Evolutionary conservation across 345 rosid genomes (phyloP).

Genomic region (Draba incana): DNA sequence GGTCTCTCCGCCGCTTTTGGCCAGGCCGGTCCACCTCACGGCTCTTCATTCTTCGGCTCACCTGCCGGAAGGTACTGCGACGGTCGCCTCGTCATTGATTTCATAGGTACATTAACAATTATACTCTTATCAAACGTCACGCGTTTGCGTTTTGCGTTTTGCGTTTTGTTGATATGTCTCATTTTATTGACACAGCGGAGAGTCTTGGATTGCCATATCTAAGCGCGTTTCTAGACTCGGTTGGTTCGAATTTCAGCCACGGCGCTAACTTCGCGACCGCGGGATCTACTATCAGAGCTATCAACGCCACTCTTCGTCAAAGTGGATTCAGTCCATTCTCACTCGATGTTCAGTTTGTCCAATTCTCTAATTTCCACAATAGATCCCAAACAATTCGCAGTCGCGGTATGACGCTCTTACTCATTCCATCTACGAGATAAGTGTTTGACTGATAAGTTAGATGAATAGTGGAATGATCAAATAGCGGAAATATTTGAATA

Average conservation of each 20-base stretch:
- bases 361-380: slow-evolving; percentile 57
- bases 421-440: background rate
- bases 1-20: slow-evolving; percentile 86
- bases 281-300: slow-evolving; percentile 83
- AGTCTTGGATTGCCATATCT: slow-evolving; percentile 61
- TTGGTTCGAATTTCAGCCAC: slow-evolving; percentile 76
- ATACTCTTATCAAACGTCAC: background rate
- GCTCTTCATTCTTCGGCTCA: slow-evolving; percentile 63
- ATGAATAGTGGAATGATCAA: background rate
- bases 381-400: slow-evolving; percentile 63
- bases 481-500: background rate
- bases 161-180: slow-evolving; percentile 1
- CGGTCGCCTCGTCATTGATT: slow-evolving; percentile 88
- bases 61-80: slow-evolving; percentile 88
- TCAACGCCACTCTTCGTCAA: slow-evolving; percentile 66
- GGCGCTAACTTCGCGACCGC: slow-evolving; percentile 97
- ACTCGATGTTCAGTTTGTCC: slow-evolving; percentile 63
- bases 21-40: slow-evolving; percentile 73
- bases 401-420: slow-evolving; percentile 38
- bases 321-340: slow-evolving; percentile 89
- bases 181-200: slow-evolving; percentile 49
- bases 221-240: slow-evolving; percentile 75
- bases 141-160: background rate
- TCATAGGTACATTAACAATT: slow-evolving; percentile 52
- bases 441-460: background rate